Conservation (phyloP, 306 rosid species). For the Cucumis cinereus region DNA sequence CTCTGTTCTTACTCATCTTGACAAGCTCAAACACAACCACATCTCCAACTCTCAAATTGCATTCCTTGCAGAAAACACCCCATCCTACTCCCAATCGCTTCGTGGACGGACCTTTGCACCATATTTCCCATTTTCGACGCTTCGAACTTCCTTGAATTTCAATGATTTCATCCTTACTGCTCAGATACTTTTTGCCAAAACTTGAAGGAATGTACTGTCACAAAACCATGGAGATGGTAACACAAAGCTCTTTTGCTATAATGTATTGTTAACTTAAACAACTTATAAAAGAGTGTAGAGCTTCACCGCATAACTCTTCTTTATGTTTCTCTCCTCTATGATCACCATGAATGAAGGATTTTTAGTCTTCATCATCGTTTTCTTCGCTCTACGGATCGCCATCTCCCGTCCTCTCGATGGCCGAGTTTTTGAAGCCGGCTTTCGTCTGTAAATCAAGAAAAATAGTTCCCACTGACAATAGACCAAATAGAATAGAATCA, state of each 20-base stretch:
- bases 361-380: not conserved
- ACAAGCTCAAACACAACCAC: conserved; percentile 20
- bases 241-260: not conserved
- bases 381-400: not conserved
- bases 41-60: conserved; percentile 16
- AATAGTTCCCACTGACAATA: too few relatives aligned
- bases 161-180: not conserved
- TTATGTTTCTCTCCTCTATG: not conserved
- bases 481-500: too few relatives aligned
- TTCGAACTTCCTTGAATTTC: conserved; percentile 3
- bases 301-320: conserved; percentile 5
- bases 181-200: conserved; percentile 16
- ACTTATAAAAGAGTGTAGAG: not conserved
- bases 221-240: not conserved
- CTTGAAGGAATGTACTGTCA: conserved; percentile 20
- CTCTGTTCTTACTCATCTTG: not conserved
- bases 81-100: conserved; percentile 17
- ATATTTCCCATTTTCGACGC: conserved; percentile 8
- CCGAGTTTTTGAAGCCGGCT: not conserved
- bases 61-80: not conserved
- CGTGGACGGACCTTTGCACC: not conserved
- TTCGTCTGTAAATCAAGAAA: not conserved
- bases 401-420: not conserved
- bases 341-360: conserved; percentile 14
- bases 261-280: not conserved